phyloP scores from a whole-genome alignment of 495 filamentous ascomycete species.

The Penicillium roqueforti region DNA sequence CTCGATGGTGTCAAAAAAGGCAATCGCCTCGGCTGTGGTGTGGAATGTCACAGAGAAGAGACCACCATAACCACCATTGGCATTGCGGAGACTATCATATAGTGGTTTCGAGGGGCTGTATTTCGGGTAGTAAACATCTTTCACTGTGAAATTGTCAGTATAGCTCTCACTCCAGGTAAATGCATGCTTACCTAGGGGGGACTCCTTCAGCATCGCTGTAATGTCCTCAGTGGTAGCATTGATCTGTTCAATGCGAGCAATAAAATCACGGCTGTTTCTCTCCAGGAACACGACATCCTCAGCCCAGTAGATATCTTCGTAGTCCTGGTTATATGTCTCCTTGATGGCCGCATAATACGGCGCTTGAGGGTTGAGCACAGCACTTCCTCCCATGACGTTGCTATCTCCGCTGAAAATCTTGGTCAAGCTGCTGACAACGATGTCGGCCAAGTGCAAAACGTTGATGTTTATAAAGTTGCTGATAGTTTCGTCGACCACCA shows the following conservation, averaged over 20 bases:
- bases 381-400: slow-evolving; percentile 95
- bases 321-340: slow-evolving; percentile 53
- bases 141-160: slow-evolving; percentile 47
- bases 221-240: slow-evolving; percentile 84
- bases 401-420: slow-evolving; percentile 97
- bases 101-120: slow-evolving; percentile 60
- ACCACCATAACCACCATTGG: slow-evolving; percentile 84
- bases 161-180: background rate
- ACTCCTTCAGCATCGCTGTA: slow-evolving; percentile 59
- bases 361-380: slow-evolving; percentile 77
- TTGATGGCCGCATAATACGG: slow-evolving; percentile 68
- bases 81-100: slow-evolving; percentile 75
- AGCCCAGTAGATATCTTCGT: slow-evolving; percentile 88
- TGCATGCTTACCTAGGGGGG: slow-evolving; percentile 44
- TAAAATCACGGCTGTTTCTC: slow-evolving; percentile 91
- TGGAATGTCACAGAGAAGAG: slow-evolving; percentile 80
- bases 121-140: slow-evolving; percentile 84
- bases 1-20: slow-evolving; percentile 82
- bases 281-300: slow-evolving; percentile 94
- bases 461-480: slow-evolving; percentile 96
- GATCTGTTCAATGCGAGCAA: slow-evolving; percentile 74
- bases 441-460: slow-evolving; percentile 81
- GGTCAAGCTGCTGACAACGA: slow-evolving; percentile 89
- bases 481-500: slow-evolving; percentile 93
- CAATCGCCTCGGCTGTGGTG: slow-evolving; percentile 61